Conservation (phyloP, 257 asterid genomes). For the Gentiana macrophylla region DNA sequence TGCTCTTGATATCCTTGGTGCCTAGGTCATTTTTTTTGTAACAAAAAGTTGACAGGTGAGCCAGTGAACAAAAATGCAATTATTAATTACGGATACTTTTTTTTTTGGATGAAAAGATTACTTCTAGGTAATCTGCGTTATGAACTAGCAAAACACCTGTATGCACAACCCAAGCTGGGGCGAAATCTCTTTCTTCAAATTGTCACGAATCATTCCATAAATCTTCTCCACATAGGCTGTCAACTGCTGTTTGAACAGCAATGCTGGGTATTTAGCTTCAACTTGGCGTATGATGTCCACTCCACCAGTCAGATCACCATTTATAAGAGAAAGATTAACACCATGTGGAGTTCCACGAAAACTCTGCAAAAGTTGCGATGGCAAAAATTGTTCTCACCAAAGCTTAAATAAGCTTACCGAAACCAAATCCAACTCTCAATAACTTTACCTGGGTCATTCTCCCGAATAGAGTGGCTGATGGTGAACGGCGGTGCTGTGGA, state of each 20-base stretch:
- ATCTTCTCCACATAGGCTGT: constrained; percentile 88
- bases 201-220: constrained; percentile 86
- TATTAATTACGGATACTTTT: too few species aligned
- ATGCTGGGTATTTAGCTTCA: constrained; percentile 98
- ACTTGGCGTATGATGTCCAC: constrained; percentile 58
- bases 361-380: constrained; percentile 40
- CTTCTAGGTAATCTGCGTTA: background rate
- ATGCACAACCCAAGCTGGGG: constrained; percentile 87
- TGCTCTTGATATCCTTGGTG: constrained; percentile 92
- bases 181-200: constrained; percentile 81
- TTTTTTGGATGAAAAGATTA: background rate
- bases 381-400: constrained; percentile 4
- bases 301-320: constrained; percentile 48
- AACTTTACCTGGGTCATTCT: constrained; percentile 90
- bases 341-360: constrained; percentile 79
- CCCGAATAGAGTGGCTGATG: constrained; percentile 88
- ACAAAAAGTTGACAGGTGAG: background rate
- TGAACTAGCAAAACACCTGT: constrained; percentile 44
- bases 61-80: background rate
- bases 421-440: background rate
- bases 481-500: constrained; percentile 76
- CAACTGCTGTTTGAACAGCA: constrained; percentile 81
- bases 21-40: constrained; percentile 32
- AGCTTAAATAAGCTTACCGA: background rate
- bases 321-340: constrained; percentile 54